A percentile compares a stretch with the other conserved stretches of the same genome.
Evolutionary conservation across 106 monocot species (phyloP).

Genomic region (Dioscorea alata): DNA sequence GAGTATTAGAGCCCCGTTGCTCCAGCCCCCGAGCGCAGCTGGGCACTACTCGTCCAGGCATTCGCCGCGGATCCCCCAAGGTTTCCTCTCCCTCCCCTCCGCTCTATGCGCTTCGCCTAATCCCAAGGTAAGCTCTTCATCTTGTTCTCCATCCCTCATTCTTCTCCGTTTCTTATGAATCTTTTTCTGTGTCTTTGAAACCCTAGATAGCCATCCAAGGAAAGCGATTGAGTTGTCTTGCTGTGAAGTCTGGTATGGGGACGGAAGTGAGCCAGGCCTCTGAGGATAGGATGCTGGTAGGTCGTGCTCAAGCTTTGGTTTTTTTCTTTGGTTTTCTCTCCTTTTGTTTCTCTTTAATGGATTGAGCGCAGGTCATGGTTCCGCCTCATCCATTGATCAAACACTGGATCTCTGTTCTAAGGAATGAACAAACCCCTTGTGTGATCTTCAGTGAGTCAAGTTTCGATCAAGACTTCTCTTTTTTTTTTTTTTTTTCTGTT

Average conservation of each 20-base stretch:
- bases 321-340: neutral
- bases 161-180: neutral
- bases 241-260: slow-evolving; percentile 15
- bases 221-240: slow-evolving; percentile 5
- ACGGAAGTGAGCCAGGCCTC: slow-evolving; percentile 21
- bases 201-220: slow-evolving; percentile 13
- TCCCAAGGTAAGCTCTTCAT: too few relatives aligned
- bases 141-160: too few relatives aligned
- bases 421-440: slow-evolving; percentile 23
- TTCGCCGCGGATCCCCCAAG: too few relatives aligned
- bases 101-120: too few relatives aligned
- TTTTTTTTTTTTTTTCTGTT: too few relatives aligned
- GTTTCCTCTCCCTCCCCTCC: too few relatives aligned
- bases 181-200: neutral
- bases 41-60: too few relatives aligned
- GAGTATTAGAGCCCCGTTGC: too few relatives aligned
- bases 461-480: too few relatives aligned
- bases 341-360: neutral
- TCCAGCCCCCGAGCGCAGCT: too few relatives aligned
- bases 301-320: neutral
- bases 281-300: slow-evolving; percentile 46
- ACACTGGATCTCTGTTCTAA: slow-evolving; percentile 93
- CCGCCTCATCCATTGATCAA: slow-evolving; percentile 94
- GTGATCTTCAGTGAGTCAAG: slow-evolving; percentile 70
- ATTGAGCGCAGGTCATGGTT: slow-evolving; percentile 57